These are phyloP conservation scores for Penicillium decumbens DNA, from an alignment of 2,329 filamentous ascomycete species.

Conservation along the genomic window DNA sequence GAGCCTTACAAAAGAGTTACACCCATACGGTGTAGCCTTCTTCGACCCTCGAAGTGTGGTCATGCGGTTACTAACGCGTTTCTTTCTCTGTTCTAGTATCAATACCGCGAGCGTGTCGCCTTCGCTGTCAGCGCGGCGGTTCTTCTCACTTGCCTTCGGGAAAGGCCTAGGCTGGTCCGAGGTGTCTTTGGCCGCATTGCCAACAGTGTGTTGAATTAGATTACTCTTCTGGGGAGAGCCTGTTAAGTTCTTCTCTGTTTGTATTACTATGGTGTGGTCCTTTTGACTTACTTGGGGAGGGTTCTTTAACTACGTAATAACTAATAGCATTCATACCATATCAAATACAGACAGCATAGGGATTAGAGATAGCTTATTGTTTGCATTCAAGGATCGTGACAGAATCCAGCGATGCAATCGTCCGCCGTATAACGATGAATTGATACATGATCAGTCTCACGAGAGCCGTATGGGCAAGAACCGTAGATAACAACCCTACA, in stretches of 20 bases:
- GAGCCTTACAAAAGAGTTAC: slow-evolving; percentile 19
- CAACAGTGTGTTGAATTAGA: slow-evolving; percentile 26
- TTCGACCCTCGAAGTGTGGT: slow-evolving; percentile 4
- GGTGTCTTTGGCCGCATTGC: slow-evolving; percentile 62
- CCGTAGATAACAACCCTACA: too few relatives aligned
- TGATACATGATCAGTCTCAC: too few relatives aligned
- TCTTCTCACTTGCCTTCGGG: slow-evolving; percentile 62
- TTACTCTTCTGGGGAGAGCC: not conserved
- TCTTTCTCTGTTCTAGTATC: slow-evolving; percentile 45
- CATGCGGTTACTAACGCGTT: slow-evolving; percentile 19
- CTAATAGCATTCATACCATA: not conserved
- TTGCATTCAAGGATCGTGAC: too few relatives aligned
- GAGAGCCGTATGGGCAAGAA: too few relatives aligned
- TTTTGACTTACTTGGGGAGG: not conserved
- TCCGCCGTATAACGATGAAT: too few relatives aligned
- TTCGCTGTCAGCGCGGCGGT: slow-evolving; percentile 66
- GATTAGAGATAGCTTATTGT: too few relatives aligned
- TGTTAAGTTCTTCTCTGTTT: not conserved
- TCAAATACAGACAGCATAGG: not conserved
- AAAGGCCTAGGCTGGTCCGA: slow-evolving; percentile 60
- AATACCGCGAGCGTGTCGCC: slow-evolving; percentile 62
- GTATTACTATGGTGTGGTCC: slow-evolving; percentile 8
- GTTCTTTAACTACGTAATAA: not conserved
- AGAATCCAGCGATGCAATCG: too few relatives aligned
- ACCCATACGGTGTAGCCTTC: slow-evolving; percentile 10